Conservation (phyloP, 495 filamentous ascomycete species). For the Aspergillus haitiensis region DNA sequence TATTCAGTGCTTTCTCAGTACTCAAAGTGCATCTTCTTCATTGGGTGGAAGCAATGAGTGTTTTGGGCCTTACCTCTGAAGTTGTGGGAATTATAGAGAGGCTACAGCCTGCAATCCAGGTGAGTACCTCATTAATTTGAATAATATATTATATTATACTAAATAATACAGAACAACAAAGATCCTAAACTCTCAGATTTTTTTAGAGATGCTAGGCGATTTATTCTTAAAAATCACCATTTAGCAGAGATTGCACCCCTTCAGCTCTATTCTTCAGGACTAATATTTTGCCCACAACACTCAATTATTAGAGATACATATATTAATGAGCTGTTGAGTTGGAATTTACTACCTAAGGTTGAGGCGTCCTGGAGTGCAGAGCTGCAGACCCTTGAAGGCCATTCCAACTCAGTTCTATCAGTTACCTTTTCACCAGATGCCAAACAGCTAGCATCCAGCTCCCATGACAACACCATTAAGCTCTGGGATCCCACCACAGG, state of each 20-base stretch:
- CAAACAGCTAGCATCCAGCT: constrained; percentile 3
- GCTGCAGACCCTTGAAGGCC: constrained; percentile 17
- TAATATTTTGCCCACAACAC: constrained; percentile 21
- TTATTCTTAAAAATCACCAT: constrained; percentile 30
- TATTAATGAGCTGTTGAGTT: constrained; percentile 1
- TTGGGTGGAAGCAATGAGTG: constrained; percentile 45
- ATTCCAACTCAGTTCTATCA: not conserved
- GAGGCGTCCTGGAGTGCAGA: constrained; percentile 13
- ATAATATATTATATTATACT: not conserved
- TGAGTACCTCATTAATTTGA: constrained; percentile 13
- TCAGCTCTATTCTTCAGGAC: constrained; percentile 27
- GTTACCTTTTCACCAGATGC: constrained; percentile 4
- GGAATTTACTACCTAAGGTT: constrained; percentile 5
- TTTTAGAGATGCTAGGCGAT: constrained; percentile 38
- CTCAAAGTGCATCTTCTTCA: constrained; percentile 47
- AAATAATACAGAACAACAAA: constrained; percentile 16
- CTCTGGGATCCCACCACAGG: constrained; percentile 13
- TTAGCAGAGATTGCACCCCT: constrained; percentile 35
- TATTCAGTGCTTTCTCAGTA: constrained; percentile 32
- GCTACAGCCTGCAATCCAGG: constrained; percentile 1
- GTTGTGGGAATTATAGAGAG: constrained; percentile 14
- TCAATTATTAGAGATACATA: constrained; percentile 29
- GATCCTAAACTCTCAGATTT: constrained; percentile 28
- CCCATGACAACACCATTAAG: constrained; percentile 6
- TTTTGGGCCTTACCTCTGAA: constrained; percentile 35